These are phyloP conservation scores for Mesembryanthemum crystallinum DNA, from an alignment of 148 eudicot species.

Conservation along the genomic window DNA sequence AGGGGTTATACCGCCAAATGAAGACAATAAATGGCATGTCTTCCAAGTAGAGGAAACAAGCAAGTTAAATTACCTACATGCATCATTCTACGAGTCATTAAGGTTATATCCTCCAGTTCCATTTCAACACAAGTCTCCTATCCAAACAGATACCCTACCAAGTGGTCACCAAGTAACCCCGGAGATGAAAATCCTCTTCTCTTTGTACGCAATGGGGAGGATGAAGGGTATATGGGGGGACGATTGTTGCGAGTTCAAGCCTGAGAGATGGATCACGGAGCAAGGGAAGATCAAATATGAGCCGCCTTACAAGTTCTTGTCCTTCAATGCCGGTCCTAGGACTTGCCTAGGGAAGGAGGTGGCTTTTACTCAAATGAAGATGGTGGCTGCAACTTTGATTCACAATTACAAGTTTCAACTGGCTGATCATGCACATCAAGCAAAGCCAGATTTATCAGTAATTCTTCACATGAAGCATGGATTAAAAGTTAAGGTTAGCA, in stretches of 20 bases:
- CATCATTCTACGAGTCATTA: slow-evolving; percentile 37
- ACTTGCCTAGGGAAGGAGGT: slow-evolving; percentile 46
- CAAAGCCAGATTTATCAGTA: slow-evolving; percentile 49
- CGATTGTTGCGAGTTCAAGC: slow-evolving; percentile 40
- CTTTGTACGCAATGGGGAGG: slow-evolving; percentile 43
- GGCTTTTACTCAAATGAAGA: slow-evolving; percentile 49
- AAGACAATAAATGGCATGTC: slow-evolving; percentile 26
- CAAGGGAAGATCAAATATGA: slow-evolving; percentile 39
- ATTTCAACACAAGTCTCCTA: slow-evolving; percentile 42
- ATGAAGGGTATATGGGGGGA: slow-evolving; percentile 41
- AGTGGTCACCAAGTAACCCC: slow-evolving; percentile 42
- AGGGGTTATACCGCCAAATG: slow-evolving; percentile 10
- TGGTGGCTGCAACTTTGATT: slow-evolving; percentile 43
- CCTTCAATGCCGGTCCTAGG: slow-evolving; percentile 46
- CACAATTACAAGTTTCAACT: slow-evolving; percentile 43
- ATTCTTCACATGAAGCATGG: slow-evolving; percentile 63
- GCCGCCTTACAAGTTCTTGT: slow-evolving; percentile 40
- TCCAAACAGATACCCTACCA: slow-evolving; percentile 35
- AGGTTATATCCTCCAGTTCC: slow-evolving; percentile 47
- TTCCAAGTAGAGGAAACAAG: slow-evolving; percentile 28
- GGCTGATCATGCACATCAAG: slow-evolving; percentile 30
- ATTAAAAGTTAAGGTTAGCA: slow-evolving; percentile 47
- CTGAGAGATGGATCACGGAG: slow-evolving; percentile 42
- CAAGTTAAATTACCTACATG: slow-evolving; percentile 39
- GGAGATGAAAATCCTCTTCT: slow-evolving; percentile 31